Evolutionary conservation across 164 flowering plant genomes (phyloP).

Genomic region (Nymphaea colorata): DNA sequence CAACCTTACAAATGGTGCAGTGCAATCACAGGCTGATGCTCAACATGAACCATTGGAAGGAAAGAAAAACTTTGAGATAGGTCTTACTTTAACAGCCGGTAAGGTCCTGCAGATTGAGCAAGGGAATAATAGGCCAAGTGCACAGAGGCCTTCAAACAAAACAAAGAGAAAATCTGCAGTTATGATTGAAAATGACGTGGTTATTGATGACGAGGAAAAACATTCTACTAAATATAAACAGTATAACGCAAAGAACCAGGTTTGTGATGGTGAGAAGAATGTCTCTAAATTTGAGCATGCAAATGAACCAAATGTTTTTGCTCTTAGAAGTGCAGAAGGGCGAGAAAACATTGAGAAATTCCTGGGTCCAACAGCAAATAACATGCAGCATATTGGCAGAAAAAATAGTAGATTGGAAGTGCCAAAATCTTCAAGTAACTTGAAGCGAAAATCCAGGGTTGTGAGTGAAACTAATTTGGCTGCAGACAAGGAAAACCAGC

Average conservation of each 20-base stretch:
- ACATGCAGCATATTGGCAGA: neutral
- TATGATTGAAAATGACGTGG: neutral
- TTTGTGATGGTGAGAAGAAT: neutral
- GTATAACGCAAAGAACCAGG: neutral
- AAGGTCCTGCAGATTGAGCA: neutral
- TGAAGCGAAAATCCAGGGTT: slow-evolving; percentile 2
- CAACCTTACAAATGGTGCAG: slow-evolving; percentile 7
- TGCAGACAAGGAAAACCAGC: slow-evolving; percentile 41
- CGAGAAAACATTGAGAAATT: slow-evolving; percentile 4
- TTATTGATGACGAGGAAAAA: neutral
- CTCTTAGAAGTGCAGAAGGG: neutral
- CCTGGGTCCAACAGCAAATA: neutral
- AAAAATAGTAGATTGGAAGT: neutral
- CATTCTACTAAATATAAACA: neutral
- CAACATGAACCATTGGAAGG: neutral
- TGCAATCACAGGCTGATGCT: neutral
- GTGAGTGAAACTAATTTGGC: slow-evolving; percentile 8
- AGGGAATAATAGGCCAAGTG: neutral
- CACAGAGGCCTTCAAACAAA: neutral
- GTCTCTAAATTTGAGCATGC: neutral
- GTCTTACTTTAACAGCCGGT: neutral
- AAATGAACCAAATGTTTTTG: neutral
- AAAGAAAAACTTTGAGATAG: neutral
- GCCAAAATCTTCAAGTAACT: slow-evolving; percentile 8
- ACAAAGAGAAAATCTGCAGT: neutral